Percentiles rank a stretch among this genome's conserved stretches.
Evolutionary conservation across 2,329 filamentous ascomycete genomes (phyloP).

Genomic region (Nigrospora osmanthi): DNA sequence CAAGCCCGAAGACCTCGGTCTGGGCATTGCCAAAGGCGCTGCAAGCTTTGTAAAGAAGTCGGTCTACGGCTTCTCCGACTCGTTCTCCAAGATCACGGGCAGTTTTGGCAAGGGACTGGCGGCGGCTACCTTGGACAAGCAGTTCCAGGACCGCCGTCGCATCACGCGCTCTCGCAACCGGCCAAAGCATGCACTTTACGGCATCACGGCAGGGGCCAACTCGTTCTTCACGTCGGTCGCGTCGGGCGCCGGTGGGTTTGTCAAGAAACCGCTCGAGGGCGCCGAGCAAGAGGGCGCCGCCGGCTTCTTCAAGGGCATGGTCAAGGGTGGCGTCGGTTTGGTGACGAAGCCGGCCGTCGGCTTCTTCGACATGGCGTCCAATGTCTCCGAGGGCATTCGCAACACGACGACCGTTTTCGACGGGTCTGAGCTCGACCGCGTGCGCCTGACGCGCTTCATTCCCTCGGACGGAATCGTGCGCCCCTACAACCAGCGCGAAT

Average conservation of each 20-base stretch:
- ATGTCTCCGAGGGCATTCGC: slow-evolving; percentile 92
- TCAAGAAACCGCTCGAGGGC: slow-evolving; percentile 87
- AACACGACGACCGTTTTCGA: slow-evolving; percentile 99
- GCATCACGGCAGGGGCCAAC: slow-evolving; percentile 90
- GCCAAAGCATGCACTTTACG: slow-evolving; percentile 94
- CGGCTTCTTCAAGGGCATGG: slow-evolving; percentile 95
- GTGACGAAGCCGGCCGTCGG: slow-evolving; percentile 96
- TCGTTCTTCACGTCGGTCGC: slow-evolving; percentile 89
- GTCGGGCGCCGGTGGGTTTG: slow-evolving; percentile 87
- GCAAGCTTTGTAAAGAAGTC: slow-evolving; percentile 98
- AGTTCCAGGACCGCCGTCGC: slow-evolving; percentile 92
- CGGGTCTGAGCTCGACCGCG: slow-evolving; percentile 85
- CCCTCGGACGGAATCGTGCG: slow-evolving; percentile 88
- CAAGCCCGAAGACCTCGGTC: slow-evolving; percentile 85
- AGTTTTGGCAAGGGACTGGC: slow-evolving; percentile 95
- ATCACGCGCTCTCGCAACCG: slow-evolving; percentile 90
- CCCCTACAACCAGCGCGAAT: slow-evolving; percentile 89
- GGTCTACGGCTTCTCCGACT: slow-evolving; percentile 94
- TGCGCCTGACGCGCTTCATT: slow-evolving; percentile 88
- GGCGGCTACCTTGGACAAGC: slow-evolving; percentile 92
- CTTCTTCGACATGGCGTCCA: slow-evolving; percentile 92
- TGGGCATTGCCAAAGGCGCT: slow-evolving; percentile 93
- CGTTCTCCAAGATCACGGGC: slow-evolving; percentile 94
- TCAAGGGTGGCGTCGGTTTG: slow-evolving; percentile 88
- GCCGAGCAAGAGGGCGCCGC: slow-evolving; percentile 91